Base-by-base conservation (phyloP, 345 rosid genomes). In the Trapa bicornis region DNA sequence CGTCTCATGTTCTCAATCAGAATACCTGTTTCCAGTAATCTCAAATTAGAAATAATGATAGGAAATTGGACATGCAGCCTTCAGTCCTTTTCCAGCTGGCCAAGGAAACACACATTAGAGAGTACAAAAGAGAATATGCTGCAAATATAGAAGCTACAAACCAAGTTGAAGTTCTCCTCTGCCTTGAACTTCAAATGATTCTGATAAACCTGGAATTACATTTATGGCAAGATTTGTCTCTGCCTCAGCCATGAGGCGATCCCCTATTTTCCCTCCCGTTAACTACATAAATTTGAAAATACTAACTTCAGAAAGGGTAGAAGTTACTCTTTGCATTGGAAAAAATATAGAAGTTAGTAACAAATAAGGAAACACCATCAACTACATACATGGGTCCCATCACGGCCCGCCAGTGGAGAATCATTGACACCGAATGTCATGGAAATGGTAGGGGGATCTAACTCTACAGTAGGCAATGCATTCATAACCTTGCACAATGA, bases 141-240 rank as follows among this genome's bases (percentile, higher is more conserved):
- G 61, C 61, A 70, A 75, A 66, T 72, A 57, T 61, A 53, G 69
- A 48, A 71, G 57, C 62, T 65, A 76, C 86, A 73, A 50, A 94
- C 99, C 99, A 48, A 94, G 90, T 84, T 94, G 99, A 78, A 94
- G 97, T 80, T 91, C 97, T 71, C 99, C 99, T 74, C 97, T 87
- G 65, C 99, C 97, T 75, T 94, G 97, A 73, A 94, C 99, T 79
- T 94, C 97, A 75, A 71, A 91, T 47, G 99, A 80, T 67, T 94
- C 99, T 71, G 93, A 81, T 71, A 87, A 42, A 69, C 91, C 91
- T 37, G 97, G 97, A 75, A 91, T 80, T 58, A 91, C 95, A 80
- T 94, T 91, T 69, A 91, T 91, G 70, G 99, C 96, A 76, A 94
- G 96, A 75, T 91, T 94, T 64, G 97, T 94, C 89, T 94, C 97